phyloP scores from a whole-genome alignment of 139 green algal species.

The Chlamydomonas incerta region DNA sequence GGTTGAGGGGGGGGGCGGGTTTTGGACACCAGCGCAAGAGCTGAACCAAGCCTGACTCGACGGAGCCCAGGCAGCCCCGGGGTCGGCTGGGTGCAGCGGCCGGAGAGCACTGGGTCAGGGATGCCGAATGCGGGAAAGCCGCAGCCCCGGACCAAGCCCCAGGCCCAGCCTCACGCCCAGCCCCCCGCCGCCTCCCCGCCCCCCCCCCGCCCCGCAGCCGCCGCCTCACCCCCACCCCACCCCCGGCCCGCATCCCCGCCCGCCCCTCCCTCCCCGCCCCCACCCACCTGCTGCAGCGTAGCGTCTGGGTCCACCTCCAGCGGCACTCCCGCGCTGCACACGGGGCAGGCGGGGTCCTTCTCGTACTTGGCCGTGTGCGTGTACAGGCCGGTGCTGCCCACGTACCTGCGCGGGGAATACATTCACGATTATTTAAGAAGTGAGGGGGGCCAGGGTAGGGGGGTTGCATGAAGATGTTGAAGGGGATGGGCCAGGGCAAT shows the following conservation, averaged over 20 bases:
- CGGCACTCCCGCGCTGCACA: conserved; percentile 91
- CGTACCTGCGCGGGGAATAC: conserved; percentile 75
- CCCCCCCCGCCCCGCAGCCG: no score
- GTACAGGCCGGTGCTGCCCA: conserved; percentile 94
- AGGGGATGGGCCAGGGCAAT: no score
- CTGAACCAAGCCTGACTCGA: no score
- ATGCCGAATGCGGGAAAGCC: no score
- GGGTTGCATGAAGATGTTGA: no score
- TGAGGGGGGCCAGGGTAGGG: neutral
- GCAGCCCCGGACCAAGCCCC: no score
- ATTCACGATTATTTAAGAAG: neutral
- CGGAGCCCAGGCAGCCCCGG: no score
- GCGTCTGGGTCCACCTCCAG: conserved; percentile 64
- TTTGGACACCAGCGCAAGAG: no score
- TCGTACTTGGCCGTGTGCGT: conserved; percentile 95
- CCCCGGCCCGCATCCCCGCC: neutral
- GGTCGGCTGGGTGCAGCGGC: no score
- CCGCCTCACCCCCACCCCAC: neutral
- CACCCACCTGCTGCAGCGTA: conserved; percentile 80
- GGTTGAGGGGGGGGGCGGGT: neutral
- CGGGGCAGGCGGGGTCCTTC: conserved; percentile 82
- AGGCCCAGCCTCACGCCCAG: conserved; percentile 4
- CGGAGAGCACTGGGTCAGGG: no score
- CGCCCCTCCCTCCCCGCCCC: neutral
- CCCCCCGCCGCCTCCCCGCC: no score